Conservation (phyloP, 1,284 basidiomycete species). For the Volvariella volvacea region DNA sequence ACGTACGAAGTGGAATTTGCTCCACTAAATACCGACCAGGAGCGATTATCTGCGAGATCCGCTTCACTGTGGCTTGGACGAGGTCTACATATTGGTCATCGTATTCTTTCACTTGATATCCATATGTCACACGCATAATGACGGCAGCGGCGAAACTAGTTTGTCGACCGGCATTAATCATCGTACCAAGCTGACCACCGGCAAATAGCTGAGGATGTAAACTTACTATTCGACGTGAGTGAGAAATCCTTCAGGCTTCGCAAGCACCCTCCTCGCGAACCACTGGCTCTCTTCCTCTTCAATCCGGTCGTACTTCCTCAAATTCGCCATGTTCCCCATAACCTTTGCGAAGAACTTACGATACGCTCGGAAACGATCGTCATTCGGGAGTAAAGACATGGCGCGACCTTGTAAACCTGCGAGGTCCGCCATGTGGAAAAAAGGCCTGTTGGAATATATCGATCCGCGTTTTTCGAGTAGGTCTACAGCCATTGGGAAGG, state of each 20-base stretch:
- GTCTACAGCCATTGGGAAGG: slow-evolving; percentile 19
- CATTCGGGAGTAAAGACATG: slow-evolving; percentile 21
- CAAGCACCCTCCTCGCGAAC: slow-evolving; percentile 19
- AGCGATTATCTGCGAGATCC: not conserved
- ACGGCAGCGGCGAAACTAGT: slow-evolving; percentile 19
- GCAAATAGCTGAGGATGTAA: not conserved
- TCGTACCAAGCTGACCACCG: not conserved
- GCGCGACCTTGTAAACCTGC: slow-evolving; percentile 20
- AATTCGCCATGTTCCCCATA: slow-evolving; percentile 12
- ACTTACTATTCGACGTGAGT: slow-evolving; percentile 22
- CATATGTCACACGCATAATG: slow-evolving; percentile 15
- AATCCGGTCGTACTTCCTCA: slow-evolving; percentile 15
- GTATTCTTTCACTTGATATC: slow-evolving; percentile 13
- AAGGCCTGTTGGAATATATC: slow-evolving; percentile 30
- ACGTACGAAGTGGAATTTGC: too few species aligned
- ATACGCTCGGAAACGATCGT: slow-evolving; percentile 22
- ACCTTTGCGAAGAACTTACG: slow-evolving; percentile 23
- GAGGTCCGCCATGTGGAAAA: slow-evolving; percentile 24
- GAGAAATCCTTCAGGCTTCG: slow-evolving; percentile 17
- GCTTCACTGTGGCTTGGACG: slow-evolving; percentile 4
- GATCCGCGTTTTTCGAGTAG: slow-evolving; percentile 29
- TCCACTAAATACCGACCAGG: too few species aligned
- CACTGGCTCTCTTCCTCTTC: slow-evolving; percentile 16
- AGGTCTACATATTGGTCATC: slow-evolving; percentile 17
- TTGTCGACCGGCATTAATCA: not conserved